A percentile compares a stretch with the other conserved stretches of the same genome.
phyloP scores from a whole-genome alignment of 805 yeast genomes.

The Scheffersomyces lignosus region DNA sequence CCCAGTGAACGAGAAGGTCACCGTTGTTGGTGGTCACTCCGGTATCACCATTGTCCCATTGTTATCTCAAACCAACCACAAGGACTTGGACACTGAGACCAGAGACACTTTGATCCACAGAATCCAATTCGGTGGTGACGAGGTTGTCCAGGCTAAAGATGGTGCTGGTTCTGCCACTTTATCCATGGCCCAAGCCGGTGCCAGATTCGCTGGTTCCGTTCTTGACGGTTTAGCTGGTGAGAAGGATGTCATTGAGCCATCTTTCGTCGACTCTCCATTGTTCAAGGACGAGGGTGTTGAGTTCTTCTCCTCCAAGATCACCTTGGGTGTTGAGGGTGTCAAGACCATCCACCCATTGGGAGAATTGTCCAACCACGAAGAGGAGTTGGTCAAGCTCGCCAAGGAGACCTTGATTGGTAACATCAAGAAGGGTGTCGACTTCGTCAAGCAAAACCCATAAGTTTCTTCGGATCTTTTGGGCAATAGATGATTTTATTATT shows the following conservation, averaged over 20 bases:
- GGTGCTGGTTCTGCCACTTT: slow-evolving; percentile 85
- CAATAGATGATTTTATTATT: too few species aligned
- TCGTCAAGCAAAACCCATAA: slow-evolving; percentile 72
- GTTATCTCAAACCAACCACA: slow-evolving; percentile 79
- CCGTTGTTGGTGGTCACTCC: slow-evolving; percentile 97
- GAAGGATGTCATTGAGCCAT: slow-evolving; percentile 62
- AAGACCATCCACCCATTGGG: slow-evolving; percentile 79
- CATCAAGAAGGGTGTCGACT: slow-evolving; percentile 91
- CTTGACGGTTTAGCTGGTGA: slow-evolving; percentile 66
- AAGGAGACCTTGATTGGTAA: slow-evolving; percentile 88
- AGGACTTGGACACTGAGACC: slow-evolving; percentile 60
- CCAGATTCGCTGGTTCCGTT: slow-evolving; percentile 66
- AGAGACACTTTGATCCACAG: slow-evolving; percentile 74
- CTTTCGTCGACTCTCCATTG: slow-evolving; percentile 79
- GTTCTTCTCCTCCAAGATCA: slow-evolving; percentile 93
- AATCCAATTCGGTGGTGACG: slow-evolving; percentile 93
- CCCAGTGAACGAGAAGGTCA: slow-evolving; percentile 75
- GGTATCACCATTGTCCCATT: slow-evolving; percentile 95
- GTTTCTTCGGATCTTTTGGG: too few species aligned
- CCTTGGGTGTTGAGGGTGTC: slow-evolving; percentile 91
- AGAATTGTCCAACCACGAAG: slow-evolving; percentile 71
- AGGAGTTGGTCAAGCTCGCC: slow-evolving; percentile 76
- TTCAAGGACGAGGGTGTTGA: slow-evolving; percentile 88
- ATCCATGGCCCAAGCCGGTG: slow-evolving; percentile 89
- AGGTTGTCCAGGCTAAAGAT: slow-evolving; percentile 80